These are phyloP conservation scores for Cordyceps cicadae DNA, from an alignment of 2,329 filamentous ascomycete species.

Conservation along the genomic window DNA sequence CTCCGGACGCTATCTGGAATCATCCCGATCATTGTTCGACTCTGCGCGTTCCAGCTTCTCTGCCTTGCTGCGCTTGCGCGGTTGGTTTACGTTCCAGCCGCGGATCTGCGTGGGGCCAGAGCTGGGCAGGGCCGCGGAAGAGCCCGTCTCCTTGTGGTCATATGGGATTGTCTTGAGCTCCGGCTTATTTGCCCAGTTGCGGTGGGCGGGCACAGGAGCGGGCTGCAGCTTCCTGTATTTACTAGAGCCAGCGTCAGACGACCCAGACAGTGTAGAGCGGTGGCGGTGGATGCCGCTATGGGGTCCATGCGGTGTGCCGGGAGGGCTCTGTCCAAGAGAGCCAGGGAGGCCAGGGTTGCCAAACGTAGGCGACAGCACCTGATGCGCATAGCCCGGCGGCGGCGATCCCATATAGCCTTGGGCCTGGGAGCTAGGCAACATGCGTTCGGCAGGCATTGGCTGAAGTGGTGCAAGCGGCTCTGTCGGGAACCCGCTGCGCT, in stretches of 20 bases:
- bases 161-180: conserved; percentile 54
- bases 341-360: conserved; percentile 23
- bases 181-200: conserved; percentile 36
- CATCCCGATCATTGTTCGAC: conserved; percentile 27
- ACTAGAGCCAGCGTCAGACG: conserved; percentile 28
- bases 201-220: conserved; percentile 45
- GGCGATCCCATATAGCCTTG: conserved; percentile 28
- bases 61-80: conserved; percentile 28
- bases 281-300: conserved; percentile 26
- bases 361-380: conserved; percentile 31
- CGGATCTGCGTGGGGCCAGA: conserved; percentile 49
- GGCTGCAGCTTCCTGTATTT: conserved; percentile 53
- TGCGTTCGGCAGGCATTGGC: conserved; percentile 24
- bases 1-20: conserved; percentile 30
- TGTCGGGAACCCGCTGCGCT: conserved; percentile 24
- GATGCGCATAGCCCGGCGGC: conserved; percentile 24
- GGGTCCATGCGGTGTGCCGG: conserved; percentile 25
- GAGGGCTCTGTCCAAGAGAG: conserved; percentile 27
- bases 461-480: conserved; percentile 24
- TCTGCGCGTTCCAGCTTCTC: conserved; percentile 27
- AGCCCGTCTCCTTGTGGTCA: conserved; percentile 50
- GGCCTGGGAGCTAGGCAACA: conserved; percentile 26
- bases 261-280: conserved; percentile 30
- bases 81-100: conserved; percentile 45
- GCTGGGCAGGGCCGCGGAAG: conserved; percentile 46